phyloP scores from a whole-genome alignment of 805 yeast species.

The Lipomyces sp. region DNA sequence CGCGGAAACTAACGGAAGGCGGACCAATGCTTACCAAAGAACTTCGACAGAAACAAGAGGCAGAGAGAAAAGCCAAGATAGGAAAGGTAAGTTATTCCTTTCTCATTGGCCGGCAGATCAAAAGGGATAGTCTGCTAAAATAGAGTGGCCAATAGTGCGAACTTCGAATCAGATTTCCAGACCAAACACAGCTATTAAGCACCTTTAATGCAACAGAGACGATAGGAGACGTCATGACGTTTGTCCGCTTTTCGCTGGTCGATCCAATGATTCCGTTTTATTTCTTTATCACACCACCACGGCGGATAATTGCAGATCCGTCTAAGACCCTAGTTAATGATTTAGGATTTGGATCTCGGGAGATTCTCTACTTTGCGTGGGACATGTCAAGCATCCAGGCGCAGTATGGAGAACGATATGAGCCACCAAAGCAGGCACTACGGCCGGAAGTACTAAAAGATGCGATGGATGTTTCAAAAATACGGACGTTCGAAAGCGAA shows the following conservation, averaged over 20 bases:
- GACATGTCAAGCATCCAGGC: slow-evolving; percentile 39
- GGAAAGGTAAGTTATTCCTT: slow-evolving; percentile 15
- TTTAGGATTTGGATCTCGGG: slow-evolving; percentile 54
- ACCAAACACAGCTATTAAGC: slow-evolving; percentile 57
- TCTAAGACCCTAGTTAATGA: slow-evolving; percentile 47
- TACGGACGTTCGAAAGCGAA: slow-evolving; percentile 20
- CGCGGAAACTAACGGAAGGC: slow-evolving; percentile 35
- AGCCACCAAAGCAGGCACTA: slow-evolving; percentile 24
- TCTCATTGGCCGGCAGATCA: neutral
- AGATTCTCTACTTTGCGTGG: slow-evolving; percentile 50
- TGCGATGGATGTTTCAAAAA: slow-evolving; percentile 31
- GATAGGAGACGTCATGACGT: slow-evolving; percentile 45
- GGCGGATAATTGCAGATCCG: slow-evolving; percentile 45
- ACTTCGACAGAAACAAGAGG: slow-evolving; percentile 47
- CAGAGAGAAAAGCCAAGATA: slow-evolving; percentile 40
- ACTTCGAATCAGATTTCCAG: slow-evolving; percentile 63
- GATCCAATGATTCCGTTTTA: slow-evolving; percentile 46
- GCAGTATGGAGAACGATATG: slow-evolving; percentile 19
- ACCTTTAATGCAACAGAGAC: slow-evolving; percentile 55
- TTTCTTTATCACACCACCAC: slow-evolving; percentile 58
- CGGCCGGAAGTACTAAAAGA: slow-evolving; percentile 27
- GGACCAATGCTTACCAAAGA: slow-evolving; percentile 53
- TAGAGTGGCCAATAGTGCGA: slow-evolving; percentile 43
- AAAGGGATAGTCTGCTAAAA: neutral
- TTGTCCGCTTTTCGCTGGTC: slow-evolving; percentile 44